Percentiles rank a stretch among this genome's conserved stretches.
These are phyloP conservation scores for Ichthyophonus hoferi DNA, from an alignment of 208 protist genomes.

Conservation along the genomic window DNA sequence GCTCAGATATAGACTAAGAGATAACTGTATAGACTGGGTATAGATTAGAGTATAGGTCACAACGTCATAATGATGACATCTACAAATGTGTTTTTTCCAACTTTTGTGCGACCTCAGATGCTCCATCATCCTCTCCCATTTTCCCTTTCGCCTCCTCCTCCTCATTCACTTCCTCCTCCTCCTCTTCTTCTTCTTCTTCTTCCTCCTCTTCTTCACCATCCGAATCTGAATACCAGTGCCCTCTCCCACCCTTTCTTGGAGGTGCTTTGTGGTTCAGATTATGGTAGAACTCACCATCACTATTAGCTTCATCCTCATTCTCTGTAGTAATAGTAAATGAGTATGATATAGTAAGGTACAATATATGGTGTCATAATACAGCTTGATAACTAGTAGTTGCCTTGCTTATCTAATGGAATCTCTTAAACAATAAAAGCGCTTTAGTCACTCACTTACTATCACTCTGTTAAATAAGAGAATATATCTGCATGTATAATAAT, in stretches of 20 bases:
- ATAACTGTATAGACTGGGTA: no score
- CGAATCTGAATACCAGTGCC: not conserved
- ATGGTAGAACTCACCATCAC: not conserved
- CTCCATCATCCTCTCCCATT: not conserved
- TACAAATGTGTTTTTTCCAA: no score
- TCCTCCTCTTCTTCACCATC: slow-evolving; percentile 24
- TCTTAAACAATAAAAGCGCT: no score
- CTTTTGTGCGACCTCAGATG: no score
- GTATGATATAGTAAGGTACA: not conserved
- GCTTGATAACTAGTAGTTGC: no score
- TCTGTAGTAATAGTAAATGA: not conserved
- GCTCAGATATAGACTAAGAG: no score
- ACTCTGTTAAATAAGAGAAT: not conserved
- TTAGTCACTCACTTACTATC: no score
- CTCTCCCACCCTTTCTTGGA: not conserved
- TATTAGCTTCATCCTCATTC: not conserved
- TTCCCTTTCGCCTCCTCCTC: not conserved
- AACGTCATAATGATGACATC: no score
- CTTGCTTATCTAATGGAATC: no score
- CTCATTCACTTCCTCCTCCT: not conserved
- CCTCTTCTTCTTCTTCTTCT: slow-evolving; percentile 1
- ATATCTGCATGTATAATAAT: not conserved
- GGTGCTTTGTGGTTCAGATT: not conserved
- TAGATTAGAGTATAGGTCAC: no score
- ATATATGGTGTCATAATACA: no score